These are phyloP conservation scores for Fagus crenata DNA, from an alignment of 306 rosid genomes.

Conservation along the genomic window DNA sequence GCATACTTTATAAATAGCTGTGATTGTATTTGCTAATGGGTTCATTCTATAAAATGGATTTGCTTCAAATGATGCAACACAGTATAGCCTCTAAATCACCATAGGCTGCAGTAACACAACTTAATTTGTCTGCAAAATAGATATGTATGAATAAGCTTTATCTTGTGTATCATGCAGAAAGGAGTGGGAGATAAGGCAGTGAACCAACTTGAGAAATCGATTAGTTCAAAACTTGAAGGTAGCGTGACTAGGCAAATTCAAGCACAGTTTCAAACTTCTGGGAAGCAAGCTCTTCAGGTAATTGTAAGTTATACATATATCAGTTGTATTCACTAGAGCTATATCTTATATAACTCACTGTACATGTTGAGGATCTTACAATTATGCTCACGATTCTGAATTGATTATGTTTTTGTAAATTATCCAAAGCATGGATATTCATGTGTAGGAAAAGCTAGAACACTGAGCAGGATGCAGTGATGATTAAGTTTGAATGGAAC, in stretches of 20 bases:
- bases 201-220: constrained; percentile 63
- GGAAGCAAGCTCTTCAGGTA: constrained; percentile 75
- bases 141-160: constrained; percentile 23
- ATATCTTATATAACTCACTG: not conserved
- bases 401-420: not conserved
- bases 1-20: constrained; percentile 16
- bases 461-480: not conserved
- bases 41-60: constrained; percentile 10
- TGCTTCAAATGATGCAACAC: constrained; percentile 10
- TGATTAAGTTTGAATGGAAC: not conserved
- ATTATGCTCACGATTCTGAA: not conserved
- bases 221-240: constrained; percentile 63
- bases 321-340: not conserved
- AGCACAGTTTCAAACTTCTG: constrained; percentile 70
- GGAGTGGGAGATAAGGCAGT: constrained; percentile 70
- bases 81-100: constrained; percentile 1
- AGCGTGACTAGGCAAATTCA: constrained; percentile 66
- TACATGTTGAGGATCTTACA: not conserved
- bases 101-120: constrained; percentile 1
- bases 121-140: constrained; percentile 1
- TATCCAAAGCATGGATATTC: not conserved
- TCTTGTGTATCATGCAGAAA: constrained; percentile 50
- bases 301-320: constrained; percentile 21
- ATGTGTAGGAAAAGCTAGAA: not conserved
- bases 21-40: not conserved